Base-by-base conservation (phyloP, 805 yeast genomes). In the Metschnikowia anglica region DNA sequence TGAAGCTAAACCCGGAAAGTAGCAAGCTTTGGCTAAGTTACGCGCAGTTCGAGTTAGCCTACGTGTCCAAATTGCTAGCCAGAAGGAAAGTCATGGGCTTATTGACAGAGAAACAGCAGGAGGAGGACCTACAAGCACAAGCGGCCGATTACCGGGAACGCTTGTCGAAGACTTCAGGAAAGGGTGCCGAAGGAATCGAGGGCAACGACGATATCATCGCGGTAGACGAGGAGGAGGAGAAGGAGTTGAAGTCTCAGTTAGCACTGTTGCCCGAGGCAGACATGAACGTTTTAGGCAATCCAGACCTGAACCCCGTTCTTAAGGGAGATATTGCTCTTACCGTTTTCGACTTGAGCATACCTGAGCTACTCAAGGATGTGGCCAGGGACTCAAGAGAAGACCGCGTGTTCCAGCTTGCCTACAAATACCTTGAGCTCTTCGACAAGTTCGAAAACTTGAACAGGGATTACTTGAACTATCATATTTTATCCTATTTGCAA, bases 191-290 rank as follows among this genome's bases (percentile, higher is more conserved):
- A 25, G 52, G 37, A 15, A 43, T 46, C 5, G 55, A 43, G 12
- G 52, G 44, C 16, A 62, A 68, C 6, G 70, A 66, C 1, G 75
- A 73, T 44, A 52, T 62, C 43, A 73, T 77, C 39, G 66, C 60
- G 31, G 66, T 74, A 19, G 72, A 69, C 6, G 54, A 64, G 11
- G 68, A 73, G 8, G 74, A 74, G 18, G 53, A 63, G 10, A 66
- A 73, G 7, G 75, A 74, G 21, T 54, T 81, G 61, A 80, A 80
- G 49, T 79, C 77, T 44, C 79, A 80, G 54, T 71, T 90, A 57
- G 80, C 82, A 43, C 76, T 77, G 39, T 72, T 90, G 48, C 97
- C 97, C 0, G 97, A 89, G 50, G 86, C 89, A 24, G 93, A 89
- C 58, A 74, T 88, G 70, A 83, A 81, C 55, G 81, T 88, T 74